Conservation (phyloP, 495 filamentous ascomycete genomes). For the Pseudevernia furfuracea region DNA sequence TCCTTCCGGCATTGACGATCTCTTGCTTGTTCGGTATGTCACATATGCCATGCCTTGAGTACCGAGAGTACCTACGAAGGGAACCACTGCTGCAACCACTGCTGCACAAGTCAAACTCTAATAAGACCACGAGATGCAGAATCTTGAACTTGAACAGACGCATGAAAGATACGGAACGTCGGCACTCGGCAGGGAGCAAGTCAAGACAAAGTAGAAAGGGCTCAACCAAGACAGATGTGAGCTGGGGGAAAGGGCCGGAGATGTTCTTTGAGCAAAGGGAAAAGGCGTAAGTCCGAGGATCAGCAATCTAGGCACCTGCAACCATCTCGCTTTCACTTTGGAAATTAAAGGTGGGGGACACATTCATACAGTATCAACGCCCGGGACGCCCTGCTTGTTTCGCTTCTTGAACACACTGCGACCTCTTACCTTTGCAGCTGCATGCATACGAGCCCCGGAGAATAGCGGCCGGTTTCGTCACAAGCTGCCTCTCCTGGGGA, state of each 20-base stretch:
- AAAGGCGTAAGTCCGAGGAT: not conserved
- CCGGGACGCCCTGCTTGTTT: not conserved
- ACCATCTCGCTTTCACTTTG: not conserved
- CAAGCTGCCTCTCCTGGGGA: constrained; percentile 59
- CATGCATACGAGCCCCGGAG: not conserved
- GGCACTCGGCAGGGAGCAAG: not conserved
- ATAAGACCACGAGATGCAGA: not conserved
- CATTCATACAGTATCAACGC: not conserved
- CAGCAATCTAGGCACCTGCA: not conserved
- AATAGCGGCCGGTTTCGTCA: constrained; percentile 23
- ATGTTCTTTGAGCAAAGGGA: not conserved
- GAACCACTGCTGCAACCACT: not conserved
- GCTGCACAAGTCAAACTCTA: not conserved
- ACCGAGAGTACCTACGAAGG: no score
- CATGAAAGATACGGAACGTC: not conserved
- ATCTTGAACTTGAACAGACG: not conserved
- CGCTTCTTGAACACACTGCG: not conserved
- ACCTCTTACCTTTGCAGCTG: not conserved
- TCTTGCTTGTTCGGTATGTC: not conserved
- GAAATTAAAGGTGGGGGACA: not conserved
- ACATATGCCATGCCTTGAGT: not conserved
- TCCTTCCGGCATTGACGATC: not conserved
- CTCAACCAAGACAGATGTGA: not conserved
- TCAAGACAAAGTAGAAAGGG: not conserved
- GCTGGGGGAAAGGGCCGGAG: no score